A percentile compares a stretch with the other conserved stretches of the same genome.
Evolutionary conservation across 495 filamentous ascomycete species (phyloP).

Genomic region (Talaromyces adpressus): DNA sequence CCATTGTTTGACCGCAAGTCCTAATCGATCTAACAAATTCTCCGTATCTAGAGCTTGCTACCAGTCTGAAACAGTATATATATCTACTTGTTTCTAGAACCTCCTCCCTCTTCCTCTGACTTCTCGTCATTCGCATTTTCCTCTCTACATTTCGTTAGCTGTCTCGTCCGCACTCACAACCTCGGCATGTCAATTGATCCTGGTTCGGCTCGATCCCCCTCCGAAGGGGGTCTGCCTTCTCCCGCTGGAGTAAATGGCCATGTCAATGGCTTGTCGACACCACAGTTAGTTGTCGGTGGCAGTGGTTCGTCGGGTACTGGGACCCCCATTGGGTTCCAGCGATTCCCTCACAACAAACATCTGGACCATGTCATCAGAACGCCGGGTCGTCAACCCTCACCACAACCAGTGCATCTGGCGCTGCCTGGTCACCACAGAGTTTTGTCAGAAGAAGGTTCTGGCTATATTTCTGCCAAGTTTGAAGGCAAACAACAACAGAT

Average conservation of each 20-base stretch:
- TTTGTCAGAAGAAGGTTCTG: constrained; percentile 83
- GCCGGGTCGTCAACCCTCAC: constrained; percentile 66
- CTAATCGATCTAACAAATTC: not conserved
- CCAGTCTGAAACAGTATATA: not conserved
- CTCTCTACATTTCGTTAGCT: not conserved
- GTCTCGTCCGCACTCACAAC: not conserved
- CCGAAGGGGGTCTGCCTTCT: constrained; percentile 27
- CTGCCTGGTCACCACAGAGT: constrained; percentile 61
- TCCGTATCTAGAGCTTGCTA: not conserved
- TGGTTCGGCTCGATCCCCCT: constrained; percentile 20
- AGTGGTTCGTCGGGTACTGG: constrained; percentile 34
- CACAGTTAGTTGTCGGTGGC: constrained; percentile 30
- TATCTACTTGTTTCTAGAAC: not conserved
- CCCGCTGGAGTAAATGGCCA: not conserved
- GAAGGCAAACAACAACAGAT: constrained; percentile 93
- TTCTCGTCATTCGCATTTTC: not conserved
- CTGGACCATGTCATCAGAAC: constrained; percentile 54
- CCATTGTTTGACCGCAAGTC: constrained; percentile 1
- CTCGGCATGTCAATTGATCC: constrained; percentile 23
- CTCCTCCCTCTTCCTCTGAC: not conserved
- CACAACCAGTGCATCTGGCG: constrained; percentile 83
- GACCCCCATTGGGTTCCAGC: constrained; percentile 42
- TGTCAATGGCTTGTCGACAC: constrained; percentile 16
- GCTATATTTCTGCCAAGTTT: constrained; percentile 92
- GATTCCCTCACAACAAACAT: constrained; percentile 51